Conservation (phyloP, 1,284 basidiomycete genomes). For the Apiotrichum veenhuisii region DNA sequence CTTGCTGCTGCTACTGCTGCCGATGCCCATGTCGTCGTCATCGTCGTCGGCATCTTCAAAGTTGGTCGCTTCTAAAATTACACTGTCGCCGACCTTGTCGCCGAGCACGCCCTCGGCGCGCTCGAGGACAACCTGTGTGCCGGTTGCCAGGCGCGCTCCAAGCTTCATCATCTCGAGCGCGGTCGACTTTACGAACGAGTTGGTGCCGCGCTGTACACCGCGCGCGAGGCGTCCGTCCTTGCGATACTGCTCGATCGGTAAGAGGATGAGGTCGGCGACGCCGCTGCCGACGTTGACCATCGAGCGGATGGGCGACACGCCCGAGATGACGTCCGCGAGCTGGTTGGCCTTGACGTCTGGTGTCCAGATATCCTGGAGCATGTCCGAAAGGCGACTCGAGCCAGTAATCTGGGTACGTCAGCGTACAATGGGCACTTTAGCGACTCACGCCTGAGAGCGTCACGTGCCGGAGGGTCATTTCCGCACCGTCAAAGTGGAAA, state of each 20-base stretch:
- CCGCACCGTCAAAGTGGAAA: conserved; percentile 98
- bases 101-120: conserved; percentile 91
- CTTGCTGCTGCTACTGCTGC: neutral
- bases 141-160: conserved; percentile 90
- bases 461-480: conserved; percentile 93
- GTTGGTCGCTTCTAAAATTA: conserved; percentile 11
- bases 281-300: conserved; percentile 95
- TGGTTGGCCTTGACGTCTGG: conserved; percentile 99
- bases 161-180: conserved; percentile 92
- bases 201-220: conserved; percentile 90
- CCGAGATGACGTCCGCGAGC: conserved; percentile 94
- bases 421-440: neutral
- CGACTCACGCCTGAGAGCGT: conserved; percentile 77
- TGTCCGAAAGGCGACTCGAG: conserved; percentile 79
- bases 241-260: conserved; percentile 95
- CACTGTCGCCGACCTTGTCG: conserved; percentile 41
- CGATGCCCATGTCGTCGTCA: conserved; percentile 10
- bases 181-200: conserved; percentile 85
- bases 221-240: conserved; percentile 91
- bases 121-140: conserved; percentile 94
- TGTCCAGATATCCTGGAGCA: conserved; percentile 96
- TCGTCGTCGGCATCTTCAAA: conserved; percentile 6
- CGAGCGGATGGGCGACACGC: conserved; percentile 89
- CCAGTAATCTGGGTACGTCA: conserved; percentile 67
- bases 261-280: conserved; percentile 87